Conservation (phyloP, 2,329 filamentous ascomycete genomes). For the Achaetomium macrosporum region DNA sequence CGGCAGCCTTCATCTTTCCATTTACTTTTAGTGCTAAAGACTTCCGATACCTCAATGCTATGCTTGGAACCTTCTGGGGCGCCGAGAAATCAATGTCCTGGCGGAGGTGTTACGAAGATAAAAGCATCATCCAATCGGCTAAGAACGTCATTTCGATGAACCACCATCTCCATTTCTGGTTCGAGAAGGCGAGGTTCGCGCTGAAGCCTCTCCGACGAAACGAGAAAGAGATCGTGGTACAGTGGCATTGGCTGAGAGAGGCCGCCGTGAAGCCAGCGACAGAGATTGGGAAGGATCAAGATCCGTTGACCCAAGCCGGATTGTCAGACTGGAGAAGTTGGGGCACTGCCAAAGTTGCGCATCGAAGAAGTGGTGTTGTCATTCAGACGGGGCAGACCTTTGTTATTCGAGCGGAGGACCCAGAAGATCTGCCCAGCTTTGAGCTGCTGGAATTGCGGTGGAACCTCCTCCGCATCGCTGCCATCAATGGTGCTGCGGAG, state of each 20-base stretch:
- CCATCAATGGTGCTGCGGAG: slow-evolving; percentile 10
- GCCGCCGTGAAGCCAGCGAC: too few relatives aligned
- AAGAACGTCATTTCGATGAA: slow-evolving; percentile 10
- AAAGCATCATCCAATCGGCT: slow-evolving; percentile 3
- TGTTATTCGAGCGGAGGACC: background rate
- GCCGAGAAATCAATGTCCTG: slow-evolving; percentile 4
- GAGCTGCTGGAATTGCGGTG: slow-evolving; percentile 12
- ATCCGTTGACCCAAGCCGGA: slow-evolving; percentile 3
- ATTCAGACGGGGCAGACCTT: slow-evolving; percentile 11
- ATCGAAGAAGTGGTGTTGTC: slow-evolving; percentile 5
- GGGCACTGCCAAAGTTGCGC: slow-evolving; percentile 7
- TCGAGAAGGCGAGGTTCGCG: slow-evolving; percentile 9
- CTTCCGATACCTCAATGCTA: background rate
- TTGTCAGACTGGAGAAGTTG: background rate
- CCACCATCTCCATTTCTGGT: slow-evolving; percentile 14
- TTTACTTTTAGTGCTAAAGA: slow-evolving; percentile 10
- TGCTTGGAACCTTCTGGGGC: slow-evolving; percentile 6
- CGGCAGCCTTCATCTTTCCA: slow-evolving; percentile 12
- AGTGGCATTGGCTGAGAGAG: slow-evolving; percentile 14
- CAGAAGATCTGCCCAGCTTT: slow-evolving; percentile 8
- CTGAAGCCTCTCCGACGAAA: slow-evolving; percentile 13
- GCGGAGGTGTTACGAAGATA: background rate
- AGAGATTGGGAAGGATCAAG: too few relatives aligned
- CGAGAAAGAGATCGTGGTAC: background rate
- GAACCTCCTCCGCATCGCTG: slow-evolving; percentile 9